Conservation (phyloP, 2,329 filamentous ascomycete species). For the Thelonectria discophora region DNA sequence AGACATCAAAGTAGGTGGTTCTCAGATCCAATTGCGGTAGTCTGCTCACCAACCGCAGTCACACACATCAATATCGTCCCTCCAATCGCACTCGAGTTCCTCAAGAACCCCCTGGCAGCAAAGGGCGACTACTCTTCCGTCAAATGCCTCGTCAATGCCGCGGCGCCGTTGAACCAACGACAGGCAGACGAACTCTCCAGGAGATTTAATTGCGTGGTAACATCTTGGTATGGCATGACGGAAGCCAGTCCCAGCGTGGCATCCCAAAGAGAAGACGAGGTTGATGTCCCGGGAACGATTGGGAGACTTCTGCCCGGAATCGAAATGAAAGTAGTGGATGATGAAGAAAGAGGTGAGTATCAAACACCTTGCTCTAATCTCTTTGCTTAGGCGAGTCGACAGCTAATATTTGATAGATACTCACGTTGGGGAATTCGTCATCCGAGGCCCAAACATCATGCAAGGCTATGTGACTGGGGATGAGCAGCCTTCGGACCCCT, state of each 20-base stretch:
- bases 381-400: too few relatives aligned
- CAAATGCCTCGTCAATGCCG: conserved; percentile 14
- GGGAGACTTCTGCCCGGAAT: conserved; percentile 13
- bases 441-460: conserved; percentile 16
- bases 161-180: conserved; percentile 13
- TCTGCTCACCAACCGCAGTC: background rate
- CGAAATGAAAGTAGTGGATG: conserved; percentile 16
- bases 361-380: too few relatives aligned
- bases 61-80: conserved; percentile 17
- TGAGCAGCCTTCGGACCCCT: background rate
- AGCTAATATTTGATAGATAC: background rate
- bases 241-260: conserved; percentile 17
- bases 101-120: conserved; percentile 3
- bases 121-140: conserved; percentile 12
- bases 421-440: conserved; percentile 6
- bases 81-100: conserved; percentile 11
- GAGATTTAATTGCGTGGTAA: conserved; percentile 7
- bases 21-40: background rate
- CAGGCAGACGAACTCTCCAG: conserved; percentile 11
- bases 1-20: conserved; percentile 4
- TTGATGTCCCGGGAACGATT: conserved; percentile 7
- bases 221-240: conserved; percentile 17
- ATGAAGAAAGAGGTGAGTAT: background rate
- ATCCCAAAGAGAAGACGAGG: conserved; percentile 14
- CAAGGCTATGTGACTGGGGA: conserved; percentile 10